Conservation (phyloP, 805 yeast genomes). For the Starmerella apis region DNA sequence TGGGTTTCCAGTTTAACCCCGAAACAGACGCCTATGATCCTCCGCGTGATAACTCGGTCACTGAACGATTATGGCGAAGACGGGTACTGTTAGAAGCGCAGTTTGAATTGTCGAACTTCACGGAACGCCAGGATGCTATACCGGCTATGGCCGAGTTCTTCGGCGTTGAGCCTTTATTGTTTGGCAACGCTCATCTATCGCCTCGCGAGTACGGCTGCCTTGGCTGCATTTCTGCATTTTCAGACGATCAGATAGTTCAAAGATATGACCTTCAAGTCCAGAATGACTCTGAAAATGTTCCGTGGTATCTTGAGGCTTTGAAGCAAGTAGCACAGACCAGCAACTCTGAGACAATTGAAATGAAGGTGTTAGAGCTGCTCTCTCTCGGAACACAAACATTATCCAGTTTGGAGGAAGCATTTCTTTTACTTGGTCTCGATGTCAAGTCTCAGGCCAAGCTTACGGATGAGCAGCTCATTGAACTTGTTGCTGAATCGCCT, state of each 20-base stretch:
- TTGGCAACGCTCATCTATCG: conserved; percentile 8
- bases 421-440: conserved; percentile 31
- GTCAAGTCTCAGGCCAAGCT: conserved; percentile 13
- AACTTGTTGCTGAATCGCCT: conserved; percentile 7
- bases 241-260: conserved; percentile 40
- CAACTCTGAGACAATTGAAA: conserved; percentile 39
- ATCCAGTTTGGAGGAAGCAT: conserved; percentile 38
- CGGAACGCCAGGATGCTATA: conserved; percentile 4
- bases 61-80: conserved; percentile 8
- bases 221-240: conserved; percentile 22
- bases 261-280: conserved; percentile 38
- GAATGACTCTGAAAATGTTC: conserved; percentile 38
- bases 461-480: conserved; percentile 19
- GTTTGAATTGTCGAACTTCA: conserved; percentile 5
- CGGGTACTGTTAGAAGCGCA: conserved; percentile 14
- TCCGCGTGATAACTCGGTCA: conserved; percentile 4
- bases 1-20: conserved; percentile 23
- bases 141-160: conserved; percentile 10
- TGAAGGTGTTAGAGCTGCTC: conserved; percentile 38
- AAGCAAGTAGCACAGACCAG: conserved; percentile 41
- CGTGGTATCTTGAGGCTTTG: conserved; percentile 51
- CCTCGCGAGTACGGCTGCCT: conserved; percentile 22
- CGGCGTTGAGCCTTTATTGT: not conserved
- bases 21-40: conserved; percentile 15
- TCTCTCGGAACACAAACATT: conserved; percentile 47